Evolutionary conservation across 2,329 filamentous ascomycete species (phyloP), one percentile per base, ranked within the genome.

Genomic region (Neonectria ditissima): DNA sequence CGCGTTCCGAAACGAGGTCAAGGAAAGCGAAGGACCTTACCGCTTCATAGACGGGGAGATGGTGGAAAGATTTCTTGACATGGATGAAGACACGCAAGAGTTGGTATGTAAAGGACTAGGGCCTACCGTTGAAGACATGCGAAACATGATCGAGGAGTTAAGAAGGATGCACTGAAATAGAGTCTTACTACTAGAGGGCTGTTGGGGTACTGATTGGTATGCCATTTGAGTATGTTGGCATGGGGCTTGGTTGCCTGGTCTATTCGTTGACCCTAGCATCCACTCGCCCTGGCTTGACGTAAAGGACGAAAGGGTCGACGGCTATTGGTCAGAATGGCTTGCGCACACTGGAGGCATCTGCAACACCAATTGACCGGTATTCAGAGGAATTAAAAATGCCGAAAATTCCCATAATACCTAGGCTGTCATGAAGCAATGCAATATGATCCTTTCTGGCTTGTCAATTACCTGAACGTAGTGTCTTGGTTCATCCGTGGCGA

Each of bases 41-140:
- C 86, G 95, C 1, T 98, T 98, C 73, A 87, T 99, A 13, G 96
- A 99, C 74, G 96, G 95, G 0, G 95, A 97, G 76, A 83, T 98
- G 72, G 84, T 99, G 13, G 95, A 98, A 80, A 80, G 88, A 55
- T 97, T 97, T 75, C 78, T 98, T 69, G 90, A 94, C 67, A 81
- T 92, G 66, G 83, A 86, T 48, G 88, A 90, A 59, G 81, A 82
- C 39, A 80, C 80, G 43, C 88, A 90, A 78, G 81, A 80, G 69
- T 76, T 80, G 58, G 81, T 86, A 53, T 88, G 81, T 61, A 76
- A 83, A 76, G 89, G 82, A 52, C 83, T 85, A 68, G 91, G 82
- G 58, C 89, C 81, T 66, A 87, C 82, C 82, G 78, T 92, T 67
- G 84, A 90, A 77, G 76, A 88, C 81, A 85, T 91, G 79, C 82